A percentile compares a stretch with the other conserved stretches of the same genome.
Conservation (phyloP, 805 yeast genomes). For the Cyberlindnera americana region DNA sequence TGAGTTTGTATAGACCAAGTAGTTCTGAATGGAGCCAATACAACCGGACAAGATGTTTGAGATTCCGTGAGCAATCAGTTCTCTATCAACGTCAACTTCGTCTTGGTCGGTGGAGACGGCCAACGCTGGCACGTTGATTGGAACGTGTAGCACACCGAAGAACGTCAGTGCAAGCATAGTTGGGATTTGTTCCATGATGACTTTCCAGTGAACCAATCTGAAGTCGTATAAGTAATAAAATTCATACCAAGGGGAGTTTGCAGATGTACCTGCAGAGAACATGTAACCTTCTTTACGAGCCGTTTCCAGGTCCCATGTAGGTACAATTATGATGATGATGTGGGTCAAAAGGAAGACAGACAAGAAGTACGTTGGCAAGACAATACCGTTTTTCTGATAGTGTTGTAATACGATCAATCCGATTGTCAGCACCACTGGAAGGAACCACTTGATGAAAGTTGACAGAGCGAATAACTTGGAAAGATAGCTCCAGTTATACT, state of each 20-base stretch:
- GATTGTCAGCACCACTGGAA: slow-evolving; percentile 64
- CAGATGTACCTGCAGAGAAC: slow-evolving; percentile 39
- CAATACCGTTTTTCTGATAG: slow-evolving; percentile 57
- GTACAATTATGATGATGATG: slow-evolving; percentile 57
- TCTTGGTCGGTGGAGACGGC: slow-evolving; percentile 89
- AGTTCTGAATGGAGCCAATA: slow-evolving; percentile 88
- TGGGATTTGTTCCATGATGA: slow-evolving; percentile 68
- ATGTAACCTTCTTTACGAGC: slow-evolving; percentile 84
- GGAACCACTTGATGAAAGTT: slow-evolving; percentile 59
- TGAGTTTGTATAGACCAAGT: slow-evolving; percentile 91
- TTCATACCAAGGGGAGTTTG: slow-evolving; percentile 81
- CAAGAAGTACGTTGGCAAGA: slow-evolving; percentile 80
- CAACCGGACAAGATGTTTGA: slow-evolving; percentile 84
- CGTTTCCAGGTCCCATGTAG: slow-evolving; percentile 54
- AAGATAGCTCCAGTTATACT: slow-evolving; percentile 58
- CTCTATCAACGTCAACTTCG: slow-evolving; percentile 82
- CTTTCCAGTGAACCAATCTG: slow-evolving; percentile 67
- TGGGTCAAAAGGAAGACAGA: slow-evolving; percentile 69
- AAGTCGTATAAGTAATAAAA: slow-evolving; percentile 76
- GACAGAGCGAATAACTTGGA: slow-evolving; percentile 39
- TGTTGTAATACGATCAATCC: slow-evolving; percentile 62
- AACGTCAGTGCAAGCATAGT: slow-evolving; percentile 95
- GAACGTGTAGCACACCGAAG: slow-evolving; percentile 94
- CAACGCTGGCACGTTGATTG: slow-evolving; percentile 95
- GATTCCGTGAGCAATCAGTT: slow-evolving; percentile 90